Percentiles rank a stretch among this genome's conserved stretches.
phyloP scores from a whole-genome alignment of 495 filamentous ascomycete genomes.

The Xylaria grammica region DNA sequence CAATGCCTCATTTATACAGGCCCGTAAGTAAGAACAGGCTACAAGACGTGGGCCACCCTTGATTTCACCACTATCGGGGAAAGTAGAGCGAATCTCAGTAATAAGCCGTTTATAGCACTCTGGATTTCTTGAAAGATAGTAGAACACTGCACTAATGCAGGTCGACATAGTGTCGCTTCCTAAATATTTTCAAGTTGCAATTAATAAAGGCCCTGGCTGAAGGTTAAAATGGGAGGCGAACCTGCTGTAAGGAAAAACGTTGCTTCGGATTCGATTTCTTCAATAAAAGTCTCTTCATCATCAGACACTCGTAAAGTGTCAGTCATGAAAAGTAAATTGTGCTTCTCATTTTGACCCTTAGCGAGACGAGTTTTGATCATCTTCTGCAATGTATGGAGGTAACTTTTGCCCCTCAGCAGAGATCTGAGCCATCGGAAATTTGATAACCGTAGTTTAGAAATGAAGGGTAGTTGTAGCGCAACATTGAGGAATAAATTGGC shows the following conservation, averaged over 20 bases:
- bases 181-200: not conserved
- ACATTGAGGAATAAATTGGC: not conserved
- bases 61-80: conserved; percentile 36
- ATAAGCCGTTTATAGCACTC: conserved; percentile 27
- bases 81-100: conserved; percentile 39
- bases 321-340: conserved; percentile 38
- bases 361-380: conserved; percentile 22
- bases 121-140: conserved; percentile 42
- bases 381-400: not conserved
- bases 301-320: conserved; percentile 40
- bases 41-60: conserved; percentile 24
- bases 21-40: conserved; percentile 38
- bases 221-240: not conserved
- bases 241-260: conserved; percentile 23
- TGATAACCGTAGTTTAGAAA: not conserved
- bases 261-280: conserved; percentile 25
- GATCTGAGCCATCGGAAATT: not conserved
- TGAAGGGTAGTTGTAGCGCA: not conserved
- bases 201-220: too few species aligned
- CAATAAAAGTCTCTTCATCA: not conserved
- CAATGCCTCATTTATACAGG: conserved; percentile 39
- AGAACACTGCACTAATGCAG: conserved; percentile 35
- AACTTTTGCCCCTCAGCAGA: not conserved
- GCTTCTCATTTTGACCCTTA: conserved; percentile 21
- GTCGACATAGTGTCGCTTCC: conserved; percentile 38